Conservation (phyloP, 768 basidiomycete genomes). For the Xanthoconium stramineum region DNA sequence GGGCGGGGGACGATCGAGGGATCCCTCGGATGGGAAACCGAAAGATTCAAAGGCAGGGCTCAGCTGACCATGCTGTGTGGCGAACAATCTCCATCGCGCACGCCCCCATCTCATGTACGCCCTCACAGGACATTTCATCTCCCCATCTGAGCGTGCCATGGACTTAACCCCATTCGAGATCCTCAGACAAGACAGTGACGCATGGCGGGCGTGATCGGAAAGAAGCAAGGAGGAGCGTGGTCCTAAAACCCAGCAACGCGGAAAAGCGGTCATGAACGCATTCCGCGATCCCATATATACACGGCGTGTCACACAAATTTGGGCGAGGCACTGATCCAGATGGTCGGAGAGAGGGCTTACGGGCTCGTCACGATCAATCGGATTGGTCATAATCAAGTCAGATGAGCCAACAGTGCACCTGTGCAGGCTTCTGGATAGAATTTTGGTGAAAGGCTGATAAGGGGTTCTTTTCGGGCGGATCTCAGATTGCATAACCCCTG, state of each 20-base stretch:
- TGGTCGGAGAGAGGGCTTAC: conserved; percentile 2
- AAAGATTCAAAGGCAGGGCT: background rate
- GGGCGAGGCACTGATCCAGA: conserved; percentile 10
- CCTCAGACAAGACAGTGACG: conserved; percentile 10
- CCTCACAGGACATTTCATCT: background rate
- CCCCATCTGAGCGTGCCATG: conserved; percentile 9
- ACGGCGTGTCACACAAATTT: background rate
- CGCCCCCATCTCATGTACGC: conserved; percentile 2
- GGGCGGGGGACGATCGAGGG: conserved; percentile 7
- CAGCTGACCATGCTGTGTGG: conserved; percentile 1
- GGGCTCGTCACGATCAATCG: conserved; percentile 17
- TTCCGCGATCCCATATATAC: conserved; percentile 19
- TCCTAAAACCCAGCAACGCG: conserved; percentile 10
- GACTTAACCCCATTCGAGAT: conserved; percentile 13
- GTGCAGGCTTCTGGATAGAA: conserved; percentile 8
- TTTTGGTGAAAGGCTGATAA: conserved; percentile 31
- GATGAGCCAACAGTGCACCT: conserved; percentile 14
- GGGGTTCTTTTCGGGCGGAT: conserved; percentile 15
- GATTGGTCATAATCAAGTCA: conserved; percentile 24
- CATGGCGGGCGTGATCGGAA: conserved; percentile 19
- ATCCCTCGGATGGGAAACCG: background rate
- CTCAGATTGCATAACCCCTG: conserved; percentile 25
- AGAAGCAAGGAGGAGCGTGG: background rate
- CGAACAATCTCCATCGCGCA: background rate
- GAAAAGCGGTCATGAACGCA: conserved; percentile 23